These are phyloP conservation scores for Hanseniaspora meyeri DNA, from an alignment of 805 yeast genomes.

Conservation along the genomic window DNA sequence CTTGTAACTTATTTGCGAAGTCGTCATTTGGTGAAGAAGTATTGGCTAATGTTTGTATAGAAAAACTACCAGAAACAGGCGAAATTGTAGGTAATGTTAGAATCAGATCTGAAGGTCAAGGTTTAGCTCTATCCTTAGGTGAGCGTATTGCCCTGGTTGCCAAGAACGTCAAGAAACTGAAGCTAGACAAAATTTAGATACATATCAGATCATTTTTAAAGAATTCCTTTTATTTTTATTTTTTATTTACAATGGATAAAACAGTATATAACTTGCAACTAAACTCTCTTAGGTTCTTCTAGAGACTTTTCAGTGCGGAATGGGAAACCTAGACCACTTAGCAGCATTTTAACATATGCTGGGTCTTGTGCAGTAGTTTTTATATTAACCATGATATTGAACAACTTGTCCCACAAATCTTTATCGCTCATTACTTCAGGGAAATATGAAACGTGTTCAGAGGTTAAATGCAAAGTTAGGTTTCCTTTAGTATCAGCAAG, in stretches of 20 bases:
- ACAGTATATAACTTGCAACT: conserved; percentile 10
- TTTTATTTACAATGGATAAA: conserved; percentile 8
- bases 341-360: conserved; percentile 71
- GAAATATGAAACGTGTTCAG: conserved; percentile 66
- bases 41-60: conserved; percentile 87
- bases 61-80: conserved; percentile 53
- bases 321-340: conserved; percentile 75
- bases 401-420: conserved; percentile 77
- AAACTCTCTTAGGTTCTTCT: conserved; percentile 18
- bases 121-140: conserved; percentile 86
- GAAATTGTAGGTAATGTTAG: conserved; percentile 86
- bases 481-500: conserved; percentile 82
- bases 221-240: not conserved
- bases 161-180: conserved; percentile 37
- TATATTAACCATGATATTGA: conserved; percentile 74
- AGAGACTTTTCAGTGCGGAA: conserved; percentile 44
- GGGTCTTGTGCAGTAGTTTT: conserved; percentile 86
- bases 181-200: conserved; percentile 24
- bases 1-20: conserved; percentile 85
- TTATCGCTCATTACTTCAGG: conserved; percentile 89
- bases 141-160: conserved; percentile 83
- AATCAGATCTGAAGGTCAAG: conserved; percentile 95
- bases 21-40: conserved; percentile 97
- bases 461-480: conserved; percentile 68
- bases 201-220: not conserved